These are phyloP conservation scores for Neohortaea acidophila DNA, from an alignment of 495 filamentous ascomycete species.

Conservation along the genomic window DNA sequence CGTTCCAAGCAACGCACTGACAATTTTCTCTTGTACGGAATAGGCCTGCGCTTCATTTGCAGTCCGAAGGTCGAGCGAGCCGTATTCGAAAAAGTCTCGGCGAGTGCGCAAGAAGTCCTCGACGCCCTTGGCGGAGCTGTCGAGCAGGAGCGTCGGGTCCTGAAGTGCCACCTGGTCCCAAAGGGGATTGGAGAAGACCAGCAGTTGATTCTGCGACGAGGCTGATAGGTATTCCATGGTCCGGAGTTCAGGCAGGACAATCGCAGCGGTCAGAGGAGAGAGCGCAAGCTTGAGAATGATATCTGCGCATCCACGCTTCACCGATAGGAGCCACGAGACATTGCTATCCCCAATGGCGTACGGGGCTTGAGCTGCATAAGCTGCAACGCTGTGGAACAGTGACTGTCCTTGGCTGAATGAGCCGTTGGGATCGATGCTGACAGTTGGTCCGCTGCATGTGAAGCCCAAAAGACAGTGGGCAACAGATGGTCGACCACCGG, in stretches of 20 bases:
- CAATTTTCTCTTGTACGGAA: slow-evolving; percentile 58
- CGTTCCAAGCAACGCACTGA: slow-evolving; percentile 63
- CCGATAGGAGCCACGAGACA: slow-evolving; percentile 50
- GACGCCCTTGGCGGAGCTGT: slow-evolving; percentile 46
- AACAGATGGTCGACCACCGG: slow-evolving; percentile 58
- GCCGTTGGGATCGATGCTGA: slow-evolving; percentile 47
- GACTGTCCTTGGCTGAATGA: slow-evolving; percentile 52
- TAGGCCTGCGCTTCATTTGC: slow-evolving; percentile 53
- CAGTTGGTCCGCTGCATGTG: slow-evolving; percentile 46
- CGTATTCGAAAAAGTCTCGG: slow-evolving; percentile 63
- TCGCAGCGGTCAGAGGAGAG: slow-evolving; percentile 59
- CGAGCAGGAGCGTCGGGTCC: slow-evolving; percentile 47
- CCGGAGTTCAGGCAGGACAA: slow-evolving; percentile 64
- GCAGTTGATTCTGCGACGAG: slow-evolving; percentile 47
- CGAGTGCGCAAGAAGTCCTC: slow-evolving; percentile 61
- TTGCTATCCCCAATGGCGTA: slow-evolving; percentile 43
- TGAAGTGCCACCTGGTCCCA: slow-evolving; percentile 51
- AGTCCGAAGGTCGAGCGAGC: slow-evolving; percentile 67
- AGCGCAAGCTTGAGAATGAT: slow-evolving; percentile 69
- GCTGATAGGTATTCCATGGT: slow-evolving; percentile 56
- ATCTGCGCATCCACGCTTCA: slow-evolving; percentile 62
- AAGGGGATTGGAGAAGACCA: slow-evolving; percentile 43
- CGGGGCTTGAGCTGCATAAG: slow-evolving; percentile 47
- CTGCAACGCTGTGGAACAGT: slow-evolving; percentile 67
- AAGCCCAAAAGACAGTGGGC: slow-evolving; percentile 89